These are phyloP conservation scores for Fusarium heterosporum DNA, from an alignment of 2,329 filamentous ascomycete genomes.

Conservation along the genomic window DNA sequence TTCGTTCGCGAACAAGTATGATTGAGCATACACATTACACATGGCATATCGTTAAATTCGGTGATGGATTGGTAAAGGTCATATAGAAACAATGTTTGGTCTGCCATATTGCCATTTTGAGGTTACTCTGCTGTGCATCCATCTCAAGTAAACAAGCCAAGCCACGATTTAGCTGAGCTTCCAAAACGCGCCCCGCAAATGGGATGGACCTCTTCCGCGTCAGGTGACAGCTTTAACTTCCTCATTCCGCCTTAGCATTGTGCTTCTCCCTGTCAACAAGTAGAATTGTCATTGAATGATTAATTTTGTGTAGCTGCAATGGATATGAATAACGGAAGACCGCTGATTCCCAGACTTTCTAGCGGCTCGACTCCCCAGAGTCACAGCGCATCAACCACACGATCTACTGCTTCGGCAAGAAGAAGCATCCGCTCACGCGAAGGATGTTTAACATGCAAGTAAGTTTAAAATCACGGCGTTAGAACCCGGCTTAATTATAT, in stretches of 20 bases:
- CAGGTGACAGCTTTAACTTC: slow-evolving; percentile 26
- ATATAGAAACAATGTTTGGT: neutral
- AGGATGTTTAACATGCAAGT: slow-evolving; percentile 60
- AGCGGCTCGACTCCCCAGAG: slow-evolving; percentile 22
- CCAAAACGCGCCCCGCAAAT: slow-evolving; percentile 32
- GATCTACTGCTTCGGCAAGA: slow-evolving; percentile 33
- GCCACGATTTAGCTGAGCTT: neutral
- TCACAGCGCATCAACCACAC: slow-evolving; percentile 17
- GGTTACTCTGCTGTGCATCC: too few species aligned
- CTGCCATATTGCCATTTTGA: too few species aligned
- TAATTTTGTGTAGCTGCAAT: neutral
- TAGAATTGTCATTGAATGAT: neutral
- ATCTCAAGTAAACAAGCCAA: neutral
- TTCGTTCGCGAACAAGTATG: neutral
- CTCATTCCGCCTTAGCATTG: slow-evolving; percentile 7
- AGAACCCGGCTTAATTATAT: neutral
- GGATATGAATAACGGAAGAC: slow-evolving; percentile 32
- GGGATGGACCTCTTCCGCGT: slow-evolving; percentile 13
- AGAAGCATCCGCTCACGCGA: slow-evolving; percentile 46
- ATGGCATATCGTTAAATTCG: too few species aligned
- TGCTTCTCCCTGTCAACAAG: neutral
- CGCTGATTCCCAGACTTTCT: slow-evolving; percentile 36
- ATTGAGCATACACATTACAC: neutral
- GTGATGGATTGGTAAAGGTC: neutral
- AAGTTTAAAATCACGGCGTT: slow-evolving; percentile 24